phyloP scores from a whole-genome alignment of 345 rosid genomes.

The Excoecaria cochinchinensis region DNA sequence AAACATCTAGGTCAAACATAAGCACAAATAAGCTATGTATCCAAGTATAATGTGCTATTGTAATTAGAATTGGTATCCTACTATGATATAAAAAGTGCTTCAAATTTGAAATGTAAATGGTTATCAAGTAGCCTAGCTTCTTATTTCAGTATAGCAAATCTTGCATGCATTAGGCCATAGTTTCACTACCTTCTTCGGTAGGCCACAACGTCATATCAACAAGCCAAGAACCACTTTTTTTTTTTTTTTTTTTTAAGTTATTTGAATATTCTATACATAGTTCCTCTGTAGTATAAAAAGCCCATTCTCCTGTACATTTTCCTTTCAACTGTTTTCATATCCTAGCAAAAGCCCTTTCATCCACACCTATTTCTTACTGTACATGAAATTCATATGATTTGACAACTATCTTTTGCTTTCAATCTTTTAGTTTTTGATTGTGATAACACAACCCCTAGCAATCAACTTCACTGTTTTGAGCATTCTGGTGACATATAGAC shows the following conservation, averaged over 20 bases:
- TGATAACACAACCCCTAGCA: neutral
- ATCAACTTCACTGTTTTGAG: neutral
- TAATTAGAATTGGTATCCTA: neutral
- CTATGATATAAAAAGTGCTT: neutral
- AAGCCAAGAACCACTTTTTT: neutral
- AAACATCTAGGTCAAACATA: neutral
- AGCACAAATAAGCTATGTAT: neutral
- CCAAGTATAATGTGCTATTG: neutral
- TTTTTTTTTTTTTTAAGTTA: no score
- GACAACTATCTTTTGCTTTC: neutral
- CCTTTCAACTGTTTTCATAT: neutral
- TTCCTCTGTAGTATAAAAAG: neutral
- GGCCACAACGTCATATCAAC: neutral
- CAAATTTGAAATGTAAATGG: neutral
- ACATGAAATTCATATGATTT: neutral
- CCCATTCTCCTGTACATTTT: neutral
- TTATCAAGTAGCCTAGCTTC: neutral
- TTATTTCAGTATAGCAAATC: neutral
- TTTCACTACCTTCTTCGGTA: neutral
- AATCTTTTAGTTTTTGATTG: neutral
- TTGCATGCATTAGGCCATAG: neutral
- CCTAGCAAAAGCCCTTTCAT: neutral
- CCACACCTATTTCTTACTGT: neutral
- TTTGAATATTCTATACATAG: no score
- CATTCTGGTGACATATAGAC: neutral